Base-by-base conservation (phyloP, 2,329 filamentous ascomycete genomes). In the Lithohypha guttulata region DNA sequence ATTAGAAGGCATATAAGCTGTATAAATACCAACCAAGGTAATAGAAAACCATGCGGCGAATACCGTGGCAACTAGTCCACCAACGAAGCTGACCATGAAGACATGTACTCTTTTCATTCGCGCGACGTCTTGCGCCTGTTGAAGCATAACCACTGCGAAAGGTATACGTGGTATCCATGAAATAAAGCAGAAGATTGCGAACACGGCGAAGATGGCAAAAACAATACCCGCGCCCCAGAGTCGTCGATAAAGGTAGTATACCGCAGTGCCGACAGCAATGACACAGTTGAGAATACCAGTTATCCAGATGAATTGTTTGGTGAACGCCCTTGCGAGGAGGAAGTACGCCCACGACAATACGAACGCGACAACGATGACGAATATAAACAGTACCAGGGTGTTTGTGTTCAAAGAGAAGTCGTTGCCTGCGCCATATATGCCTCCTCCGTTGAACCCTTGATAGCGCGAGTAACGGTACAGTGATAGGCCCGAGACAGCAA, bases 301-400 rank as follows among this genome's bases (percentile, higher is more conserved):
- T 26, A 86, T 74, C 84, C 85, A 95, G 56, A 95, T 93, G 51
- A 94, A 86, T 55, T 84, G 75, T 62, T 91, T 93, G 3, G 87
- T 86, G 49, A 89, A 89, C 32, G 73, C 63, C 40, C 85, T 76
- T 5, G 84, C 82, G 2, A 79, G 59, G 60, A 77, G 75, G 52
- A 95, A 76, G 57, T 95, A 96, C 15, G 63, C 68, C 54, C 77
- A 82, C 23, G 83, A 87, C 28, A 94, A 65, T 1, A 84, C 70
- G 15, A 87, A 69, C 4, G 85, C 82, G 26, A 86, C 69, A 11
- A 65, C 73, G 6, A 95, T 69, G 6, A 83, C 75, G 56, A 93
- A 87, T 22, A 75, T 70, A 59, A 96, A 93, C 11, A 95, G 18
- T 27, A 93, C 75, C 27, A 95, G 69, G 0, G 85, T 94, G 59